phyloP scores from a whole-genome alignment of 768 basidiomycete species.

The Crassisporium funariophilum region DNA sequence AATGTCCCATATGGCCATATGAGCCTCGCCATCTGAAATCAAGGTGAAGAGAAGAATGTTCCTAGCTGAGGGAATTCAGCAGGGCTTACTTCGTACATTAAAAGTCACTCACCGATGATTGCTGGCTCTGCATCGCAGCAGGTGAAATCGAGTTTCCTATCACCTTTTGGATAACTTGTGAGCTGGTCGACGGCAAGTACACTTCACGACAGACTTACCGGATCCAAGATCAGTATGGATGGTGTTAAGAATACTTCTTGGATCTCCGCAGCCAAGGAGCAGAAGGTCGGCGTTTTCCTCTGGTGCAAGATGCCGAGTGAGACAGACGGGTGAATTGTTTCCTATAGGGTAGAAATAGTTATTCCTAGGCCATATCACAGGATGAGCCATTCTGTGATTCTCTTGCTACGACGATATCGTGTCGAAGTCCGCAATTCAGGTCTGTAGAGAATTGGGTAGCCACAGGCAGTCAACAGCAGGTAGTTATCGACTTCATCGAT shows the following conservation, averaged over 20 bases:
- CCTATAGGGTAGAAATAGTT: conserved; percentile 53
- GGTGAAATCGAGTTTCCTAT: conserved; percentile 36
- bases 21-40: conserved; percentile 25
- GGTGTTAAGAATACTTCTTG: conserved; percentile 48
- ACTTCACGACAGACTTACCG: conserved; percentile 11
- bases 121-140: conserved; percentile 42
- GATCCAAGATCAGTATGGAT: conserved; percentile 25
- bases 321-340: conserved; percentile 47
- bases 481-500: no score
- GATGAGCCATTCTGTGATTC: no score
- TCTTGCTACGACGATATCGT: no score
- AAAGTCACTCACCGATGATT: conserved; percentile 29
- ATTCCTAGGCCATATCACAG: conserved; percentile 12
- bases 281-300: conserved; percentile 43
- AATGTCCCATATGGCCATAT: conserved; percentile 34
- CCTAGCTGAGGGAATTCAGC: conserved; percentile 27
- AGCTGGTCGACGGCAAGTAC: not conserved
- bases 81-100: not conserved
- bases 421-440: no score
- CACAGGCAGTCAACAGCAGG: no score
- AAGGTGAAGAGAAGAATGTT: conserved; percentile 39
- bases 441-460: no score
- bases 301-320: conserved; percentile 43
- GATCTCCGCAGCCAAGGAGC: conserved; percentile 51
- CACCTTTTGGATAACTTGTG: not conserved